These are phyloP conservation scores for Aspergillus texensis DNA, from an alignment of 2,329 filamentous ascomycete genomes.

Conservation along the genomic window DNA sequence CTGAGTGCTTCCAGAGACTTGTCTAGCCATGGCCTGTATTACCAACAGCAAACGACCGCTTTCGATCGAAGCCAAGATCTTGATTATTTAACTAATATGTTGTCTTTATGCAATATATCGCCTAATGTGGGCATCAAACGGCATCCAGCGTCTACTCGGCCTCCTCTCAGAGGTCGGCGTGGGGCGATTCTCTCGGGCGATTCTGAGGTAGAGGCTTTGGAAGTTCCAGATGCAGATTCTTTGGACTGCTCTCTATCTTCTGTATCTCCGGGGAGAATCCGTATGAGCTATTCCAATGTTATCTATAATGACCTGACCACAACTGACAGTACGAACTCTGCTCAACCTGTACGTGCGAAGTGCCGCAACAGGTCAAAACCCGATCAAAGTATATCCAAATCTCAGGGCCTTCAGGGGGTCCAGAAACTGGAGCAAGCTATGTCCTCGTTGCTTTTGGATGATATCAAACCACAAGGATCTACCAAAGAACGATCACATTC, in stretches of 20 bases:
- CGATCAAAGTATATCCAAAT: not conserved
- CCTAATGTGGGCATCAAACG: slow-evolving; percentile 24
- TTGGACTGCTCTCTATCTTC: slow-evolving; percentile 7
- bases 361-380: slow-evolving; percentile 4
- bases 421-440: slow-evolving; percentile 24
- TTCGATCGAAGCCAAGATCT: slow-evolving; percentile 18
- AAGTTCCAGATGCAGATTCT: slow-evolving; percentile 6
- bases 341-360: slow-evolving; percentile 1
- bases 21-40: slow-evolving; percentile 20
- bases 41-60: slow-evolving; percentile 13
- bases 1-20: slow-evolving; percentile 11
- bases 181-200: slow-evolving; percentile 9
- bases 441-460: slow-evolving; percentile 22
- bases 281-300: slow-evolving; percentile 29
- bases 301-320: slow-evolving; percentile 12
- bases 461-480: slow-evolving; percentile 1
- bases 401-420: slow-evolving; percentile 6
- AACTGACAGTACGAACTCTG: not conserved
- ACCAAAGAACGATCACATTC: not conserved
- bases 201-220: slow-evolving; percentile 17
- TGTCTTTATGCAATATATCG: slow-evolving; percentile 28
- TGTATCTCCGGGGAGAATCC: slow-evolving; percentile 13
- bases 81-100: slow-evolving; percentile 29
- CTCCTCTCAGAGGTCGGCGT: slow-evolving; percentile 15
- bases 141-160: slow-evolving; percentile 18